These are phyloP conservation scores for Puccinia polysora DNA, from an alignment of 1,284 basidiomycete genomes.

Conservation along the genomic window DNA sequence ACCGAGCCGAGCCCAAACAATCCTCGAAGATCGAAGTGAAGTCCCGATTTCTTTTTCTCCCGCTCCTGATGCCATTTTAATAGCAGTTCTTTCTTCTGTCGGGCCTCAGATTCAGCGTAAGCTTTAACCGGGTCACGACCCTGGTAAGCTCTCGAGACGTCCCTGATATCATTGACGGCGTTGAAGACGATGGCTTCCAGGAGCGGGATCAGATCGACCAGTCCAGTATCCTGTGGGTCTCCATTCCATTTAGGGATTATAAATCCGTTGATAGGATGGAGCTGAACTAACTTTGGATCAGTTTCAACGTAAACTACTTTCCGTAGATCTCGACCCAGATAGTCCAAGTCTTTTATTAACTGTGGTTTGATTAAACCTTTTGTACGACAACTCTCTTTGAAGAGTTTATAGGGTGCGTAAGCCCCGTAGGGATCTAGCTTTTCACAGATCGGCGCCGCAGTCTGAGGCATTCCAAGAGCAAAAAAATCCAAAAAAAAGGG, in stretches of 20 bases:
- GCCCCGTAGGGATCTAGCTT: constrained; percentile 91
- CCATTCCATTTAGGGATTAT: constrained; percentile 84
- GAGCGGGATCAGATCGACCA: constrained; percentile 90
- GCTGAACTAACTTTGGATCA: constrained; percentile 66
- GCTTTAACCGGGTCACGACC: constrained; percentile 83
- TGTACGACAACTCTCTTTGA: constrained; percentile 63
- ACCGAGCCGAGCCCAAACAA: constrained; percentile 37
- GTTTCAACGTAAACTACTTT: constrained; percentile 89
- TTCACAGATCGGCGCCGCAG: constrained; percentile 80
- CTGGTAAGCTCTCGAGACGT: constrained; percentile 74
- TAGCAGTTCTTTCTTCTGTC: constrained; percentile 68
- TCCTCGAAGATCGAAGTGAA: constrained; percentile 12
- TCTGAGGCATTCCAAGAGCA: constrained; percentile 57
- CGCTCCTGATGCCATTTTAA: constrained; percentile 74
- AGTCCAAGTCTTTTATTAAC: constrained; percentile 69
- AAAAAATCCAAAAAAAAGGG: background rate
- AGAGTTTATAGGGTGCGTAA: constrained; percentile 82
- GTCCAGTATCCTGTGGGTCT: constrained; percentile 68
- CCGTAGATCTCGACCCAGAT: constrained; percentile 84
- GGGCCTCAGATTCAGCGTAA: constrained; percentile 79
- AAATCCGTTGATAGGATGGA: constrained; percentile 86
- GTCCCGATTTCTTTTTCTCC: constrained; percentile 52
- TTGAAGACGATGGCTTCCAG: constrained; percentile 64
- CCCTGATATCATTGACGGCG: constrained; percentile 67
- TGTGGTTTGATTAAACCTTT: constrained; percentile 47